phyloP scores from a whole-genome alignment of 73 alveolate genomes.

The Paramecium sexaurelia region DNA sequence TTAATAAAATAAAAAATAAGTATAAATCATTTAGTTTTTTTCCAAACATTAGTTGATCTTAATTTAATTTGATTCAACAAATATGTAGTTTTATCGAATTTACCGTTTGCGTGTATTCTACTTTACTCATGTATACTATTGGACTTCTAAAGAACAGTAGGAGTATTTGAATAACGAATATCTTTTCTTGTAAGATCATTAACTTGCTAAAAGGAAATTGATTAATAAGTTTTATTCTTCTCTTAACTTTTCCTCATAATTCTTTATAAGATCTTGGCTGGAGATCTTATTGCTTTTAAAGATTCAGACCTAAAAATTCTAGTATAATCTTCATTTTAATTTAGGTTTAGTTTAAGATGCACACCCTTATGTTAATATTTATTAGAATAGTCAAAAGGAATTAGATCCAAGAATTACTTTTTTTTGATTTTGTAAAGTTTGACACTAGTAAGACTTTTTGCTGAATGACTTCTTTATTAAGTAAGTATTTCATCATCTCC shows the following conservation, averaged over 20 bases:
- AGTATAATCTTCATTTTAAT: not conserved
- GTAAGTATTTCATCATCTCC: constrained; percentile 55
- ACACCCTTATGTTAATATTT: not conserved
- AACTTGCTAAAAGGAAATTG: constrained; percentile 14
- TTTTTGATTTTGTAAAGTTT: not conserved
- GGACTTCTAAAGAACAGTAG: not conserved
- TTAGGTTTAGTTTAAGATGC: not conserved
- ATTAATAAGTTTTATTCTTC: not conserved
- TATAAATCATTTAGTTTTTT: constrained; percentile 18
- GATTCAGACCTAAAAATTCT: constrained; percentile 37
- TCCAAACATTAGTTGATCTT: constrained; percentile 40
- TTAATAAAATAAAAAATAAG: not conserved
- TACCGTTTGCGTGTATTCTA: constrained; percentile 31
- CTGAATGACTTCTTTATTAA: not conserved
- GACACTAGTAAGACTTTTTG: not conserved
- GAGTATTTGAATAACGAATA: not conserved
- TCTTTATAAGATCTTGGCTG: not conserved
- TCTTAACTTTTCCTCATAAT: not conserved
- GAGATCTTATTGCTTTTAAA: not conserved
- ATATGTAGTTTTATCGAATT: constrained; percentile 35
- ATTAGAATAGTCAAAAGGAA: constrained; percentile 40
- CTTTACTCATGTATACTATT: not conserved
- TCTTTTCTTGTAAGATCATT: not conserved
- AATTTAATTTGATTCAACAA: constrained; percentile 3
- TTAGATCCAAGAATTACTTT: constrained; percentile 9